phyloP scores from a whole-genome alignment of 768 basidiomycete species.

The Termitomyces sp. region DNA sequence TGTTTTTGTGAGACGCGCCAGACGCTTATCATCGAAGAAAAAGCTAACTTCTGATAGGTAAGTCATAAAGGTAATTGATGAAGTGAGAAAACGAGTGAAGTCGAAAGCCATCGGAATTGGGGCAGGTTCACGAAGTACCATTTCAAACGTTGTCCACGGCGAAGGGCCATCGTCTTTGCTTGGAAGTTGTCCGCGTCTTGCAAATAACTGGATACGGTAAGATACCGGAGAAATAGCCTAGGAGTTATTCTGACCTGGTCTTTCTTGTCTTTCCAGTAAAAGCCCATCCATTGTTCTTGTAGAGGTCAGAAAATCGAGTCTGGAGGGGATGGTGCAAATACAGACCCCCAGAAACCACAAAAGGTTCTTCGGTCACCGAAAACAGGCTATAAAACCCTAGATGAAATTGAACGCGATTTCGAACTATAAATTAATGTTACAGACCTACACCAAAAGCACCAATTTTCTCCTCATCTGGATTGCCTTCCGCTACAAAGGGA shows the following conservation, averaged over 20 bases:
- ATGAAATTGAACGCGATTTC: background rate
- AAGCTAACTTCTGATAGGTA: constrained; percentile 72
- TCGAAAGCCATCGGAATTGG: constrained; percentile 83
- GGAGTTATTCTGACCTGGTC: constrained; percentile 53
- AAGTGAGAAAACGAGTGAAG: constrained; percentile 83
- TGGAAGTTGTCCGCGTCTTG: constrained; percentile 67
- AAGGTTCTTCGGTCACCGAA: constrained; percentile 79
- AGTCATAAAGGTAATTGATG: constrained; percentile 91
- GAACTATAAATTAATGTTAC: constrained; percentile 13
- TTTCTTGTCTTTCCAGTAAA: constrained; percentile 93
- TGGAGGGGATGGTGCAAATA: constrained; percentile 12
- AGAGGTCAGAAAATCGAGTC: constrained; percentile 16
- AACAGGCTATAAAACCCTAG: constrained; percentile 75
- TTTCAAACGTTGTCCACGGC: constrained; percentile 85
- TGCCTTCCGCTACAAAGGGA: constrained; percentile 65
- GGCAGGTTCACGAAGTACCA: constrained; percentile 76
- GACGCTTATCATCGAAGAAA: constrained; percentile 73
- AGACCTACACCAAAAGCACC: constrained; percentile 89
- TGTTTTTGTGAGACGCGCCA: constrained; percentile 63
- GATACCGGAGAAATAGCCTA: constrained; percentile 1
- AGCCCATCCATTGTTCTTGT: constrained; percentile 86
- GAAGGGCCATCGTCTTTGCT: constrained; percentile 21
- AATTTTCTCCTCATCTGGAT: constrained; percentile 92
- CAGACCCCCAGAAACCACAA: constrained; percentile 74
- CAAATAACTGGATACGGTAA: constrained; percentile 54